Conservation (phyloP, 176 grass and related monocot genomes). For the Zoysia pacifica region DNA sequence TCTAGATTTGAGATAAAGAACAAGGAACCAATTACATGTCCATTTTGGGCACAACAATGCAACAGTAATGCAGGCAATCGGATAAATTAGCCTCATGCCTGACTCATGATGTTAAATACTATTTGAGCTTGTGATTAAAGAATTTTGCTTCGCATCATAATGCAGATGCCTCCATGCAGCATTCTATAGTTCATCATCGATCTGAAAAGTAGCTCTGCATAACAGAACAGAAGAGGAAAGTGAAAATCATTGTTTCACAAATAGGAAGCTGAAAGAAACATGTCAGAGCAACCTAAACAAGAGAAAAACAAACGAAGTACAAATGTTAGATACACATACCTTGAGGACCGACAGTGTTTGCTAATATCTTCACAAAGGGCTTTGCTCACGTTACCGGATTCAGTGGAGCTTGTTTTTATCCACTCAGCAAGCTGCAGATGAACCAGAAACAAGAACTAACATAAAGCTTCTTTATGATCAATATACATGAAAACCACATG, state of each 20-base stretch:
- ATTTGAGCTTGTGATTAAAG: background rate
- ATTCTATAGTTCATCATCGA: slow-evolving; percentile 46
- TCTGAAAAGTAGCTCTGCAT: slow-evolving; percentile 21
- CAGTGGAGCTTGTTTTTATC: slow-evolving; percentile 70
- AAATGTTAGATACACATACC: slow-evolving; percentile 37
- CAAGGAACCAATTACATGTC: background rate
- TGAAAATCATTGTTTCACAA: background rate
- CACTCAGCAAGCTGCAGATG: slow-evolving; percentile 68
- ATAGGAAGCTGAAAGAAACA: too few species aligned
- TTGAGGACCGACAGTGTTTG: slow-evolving; percentile 61
- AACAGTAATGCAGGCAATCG: background rate
- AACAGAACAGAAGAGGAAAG: background rate
- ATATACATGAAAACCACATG: background rate
- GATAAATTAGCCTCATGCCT: background rate
- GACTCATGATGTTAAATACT: background rate
- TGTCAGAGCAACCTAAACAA: background rate
- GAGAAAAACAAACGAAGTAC: background rate
- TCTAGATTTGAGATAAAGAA: background rate
- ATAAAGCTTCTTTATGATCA: background rate
- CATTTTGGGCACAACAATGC: background rate
- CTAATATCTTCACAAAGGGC: slow-evolving; percentile 84
- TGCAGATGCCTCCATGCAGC: accelerated
- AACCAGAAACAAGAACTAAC: background rate
- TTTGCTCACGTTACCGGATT: slow-evolving; percentile 59
- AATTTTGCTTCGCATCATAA: background rate